Conservation (phyloP, 2,329 filamentous ascomycete genomes). For the Apiospora saccharicola region DNA sequence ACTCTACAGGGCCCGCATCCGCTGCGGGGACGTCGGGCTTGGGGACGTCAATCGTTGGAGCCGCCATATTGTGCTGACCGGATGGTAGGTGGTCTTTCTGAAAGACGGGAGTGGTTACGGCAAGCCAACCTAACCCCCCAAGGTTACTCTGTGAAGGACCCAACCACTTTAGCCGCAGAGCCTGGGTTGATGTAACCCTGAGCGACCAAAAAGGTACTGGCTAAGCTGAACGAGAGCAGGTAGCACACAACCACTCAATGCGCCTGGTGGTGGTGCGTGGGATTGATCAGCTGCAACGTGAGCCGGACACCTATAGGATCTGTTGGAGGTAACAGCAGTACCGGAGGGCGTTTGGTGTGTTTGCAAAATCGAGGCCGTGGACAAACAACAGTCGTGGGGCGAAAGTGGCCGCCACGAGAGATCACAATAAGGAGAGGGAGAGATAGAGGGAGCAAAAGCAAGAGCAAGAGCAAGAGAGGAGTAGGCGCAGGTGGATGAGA, state of each 20-base stretch:
- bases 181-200: neutral
- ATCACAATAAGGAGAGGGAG: neutral
- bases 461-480: neutral
- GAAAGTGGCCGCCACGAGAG: neutral
- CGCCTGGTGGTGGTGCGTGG: neutral
- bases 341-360: neutral
- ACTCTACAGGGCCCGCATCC: conserved; percentile 23
- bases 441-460: neutral
- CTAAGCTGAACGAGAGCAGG: conserved; percentile 4
- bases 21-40: neutral
- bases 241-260: neutral
- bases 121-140: neutral
- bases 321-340: neutral
- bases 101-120: conserved; percentile 6
- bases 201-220: neutral
- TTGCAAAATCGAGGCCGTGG: neutral
- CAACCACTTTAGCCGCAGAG: conserved; percentile 7
- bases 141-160: neutral
- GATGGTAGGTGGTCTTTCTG: neutral
- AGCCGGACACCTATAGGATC: neutral
- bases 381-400: neutral
- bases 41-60: neutral
- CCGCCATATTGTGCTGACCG: conserved; percentile 14
- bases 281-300: conserved; percentile 8
- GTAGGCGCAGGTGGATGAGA: conserved; percentile 5